Evolutionary conservation across 352 stramenopile species (phyloP).

Genomic region (Pythium chondricola): DNA sequence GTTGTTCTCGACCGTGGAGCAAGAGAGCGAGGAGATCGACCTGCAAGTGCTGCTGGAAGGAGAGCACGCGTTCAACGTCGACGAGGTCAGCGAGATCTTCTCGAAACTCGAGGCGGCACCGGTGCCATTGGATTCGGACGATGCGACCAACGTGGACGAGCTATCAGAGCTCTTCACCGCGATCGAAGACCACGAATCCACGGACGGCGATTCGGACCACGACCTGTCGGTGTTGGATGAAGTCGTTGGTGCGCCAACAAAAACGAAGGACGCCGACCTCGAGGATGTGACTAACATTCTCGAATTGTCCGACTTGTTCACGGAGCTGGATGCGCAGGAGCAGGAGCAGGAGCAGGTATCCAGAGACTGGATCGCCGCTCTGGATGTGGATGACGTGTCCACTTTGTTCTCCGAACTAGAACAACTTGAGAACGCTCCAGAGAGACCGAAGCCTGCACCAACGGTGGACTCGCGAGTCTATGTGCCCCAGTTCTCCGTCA

Average conservation of each 20-base stretch:
- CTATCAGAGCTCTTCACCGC: conserved; percentile 31
- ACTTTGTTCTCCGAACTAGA: conserved; percentile 44
- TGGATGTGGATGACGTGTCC: conserved; percentile 46
- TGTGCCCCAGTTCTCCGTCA: conserved; percentile 44
- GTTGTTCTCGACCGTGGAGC: conserved; percentile 46
- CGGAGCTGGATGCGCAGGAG: no score
- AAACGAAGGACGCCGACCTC: no score
- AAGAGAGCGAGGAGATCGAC: conserved; percentile 32
- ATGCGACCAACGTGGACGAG: conserved; percentile 30
- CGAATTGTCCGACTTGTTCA: no score
- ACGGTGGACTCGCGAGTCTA: conserved; percentile 29
- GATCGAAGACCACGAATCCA: no score
- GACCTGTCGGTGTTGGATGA: no score
- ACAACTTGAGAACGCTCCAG: conserved; percentile 8
- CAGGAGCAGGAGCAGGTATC: conserved; percentile 5
- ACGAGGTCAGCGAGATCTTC: conserved; percentile 53
- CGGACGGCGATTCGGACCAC: no score
- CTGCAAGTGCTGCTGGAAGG: conserved; percentile 45
- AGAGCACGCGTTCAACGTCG: conserved; percentile 44
- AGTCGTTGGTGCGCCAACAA: no score
- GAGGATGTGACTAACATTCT: no score
- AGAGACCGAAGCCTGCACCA: background rate
- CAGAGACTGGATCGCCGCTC: conserved; percentile 40
- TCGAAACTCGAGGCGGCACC: conserved; percentile 24
- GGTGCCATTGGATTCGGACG: background rate